Evolutionary conservation across 2,329 filamentous ascomycete species (phyloP).

Genomic region (Aureobasidium namibiae): DNA sequence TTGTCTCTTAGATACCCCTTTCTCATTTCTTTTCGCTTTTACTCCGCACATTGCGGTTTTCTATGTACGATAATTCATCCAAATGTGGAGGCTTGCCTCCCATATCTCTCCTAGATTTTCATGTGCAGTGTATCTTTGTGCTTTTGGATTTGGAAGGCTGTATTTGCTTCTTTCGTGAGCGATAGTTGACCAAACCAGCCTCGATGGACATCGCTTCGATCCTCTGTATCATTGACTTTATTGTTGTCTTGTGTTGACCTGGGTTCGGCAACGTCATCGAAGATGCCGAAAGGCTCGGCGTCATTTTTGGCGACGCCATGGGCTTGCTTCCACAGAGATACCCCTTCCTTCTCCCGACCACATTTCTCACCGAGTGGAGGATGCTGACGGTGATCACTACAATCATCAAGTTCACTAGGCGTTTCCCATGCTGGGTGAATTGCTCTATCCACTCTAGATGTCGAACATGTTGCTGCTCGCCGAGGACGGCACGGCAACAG

Average conservation of each 20-base stretch:
- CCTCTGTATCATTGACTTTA: no score
- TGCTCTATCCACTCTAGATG: no score
- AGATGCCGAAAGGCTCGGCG: neutral
- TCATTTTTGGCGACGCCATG: neutral
- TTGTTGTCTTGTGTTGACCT: no score
- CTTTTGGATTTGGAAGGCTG: neutral
- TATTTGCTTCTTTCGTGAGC: no score
- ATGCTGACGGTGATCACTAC: neutral
- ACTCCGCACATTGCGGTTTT: neutral
- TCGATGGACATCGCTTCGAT: no score
- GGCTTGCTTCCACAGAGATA: neutral
- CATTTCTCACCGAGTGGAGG: neutral
- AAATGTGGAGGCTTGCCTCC: neutral
- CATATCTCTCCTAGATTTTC: neutral
- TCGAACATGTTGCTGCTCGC: neutral
- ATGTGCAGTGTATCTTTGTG: neutral
- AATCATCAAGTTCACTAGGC: no score
- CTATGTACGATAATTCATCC: constrained; percentile 1
- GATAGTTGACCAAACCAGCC: no score
- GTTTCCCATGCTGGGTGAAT: no score
- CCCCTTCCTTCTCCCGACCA: neutral
- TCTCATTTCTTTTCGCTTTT: neutral
- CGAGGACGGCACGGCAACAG: neutral
- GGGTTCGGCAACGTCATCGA: neutral
- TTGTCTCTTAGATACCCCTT: constrained; percentile 8